A percentile compares a stretch with the other conserved stretches of the same genome.
Evolutionary conservation across 257 asterid genomes (phyloP).

Genomic region (Penstemon davidsonii): DNA sequence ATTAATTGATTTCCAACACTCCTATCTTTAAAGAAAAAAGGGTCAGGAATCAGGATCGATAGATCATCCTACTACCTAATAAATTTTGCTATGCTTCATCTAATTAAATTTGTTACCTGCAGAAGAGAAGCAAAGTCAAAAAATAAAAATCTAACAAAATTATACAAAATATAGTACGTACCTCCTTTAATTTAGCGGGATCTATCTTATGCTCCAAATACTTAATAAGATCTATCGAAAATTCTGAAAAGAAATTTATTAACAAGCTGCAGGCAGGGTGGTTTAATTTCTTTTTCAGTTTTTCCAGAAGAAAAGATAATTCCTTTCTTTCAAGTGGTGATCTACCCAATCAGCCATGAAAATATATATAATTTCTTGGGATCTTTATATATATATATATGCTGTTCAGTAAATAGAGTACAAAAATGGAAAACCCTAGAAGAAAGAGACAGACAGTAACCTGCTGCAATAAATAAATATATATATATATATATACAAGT

Average conservation of each 20-base stretch:
- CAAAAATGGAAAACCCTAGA: slow-evolving; percentile 49
- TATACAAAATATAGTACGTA: slow-evolving; percentile 4
- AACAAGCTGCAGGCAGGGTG: slow-evolving; percentile 9
- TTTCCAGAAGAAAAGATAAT: background rate
- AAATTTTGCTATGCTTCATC: slow-evolving; percentile 9
- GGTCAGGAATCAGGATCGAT: background rate
- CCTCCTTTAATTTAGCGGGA: slow-evolving; percentile 22
- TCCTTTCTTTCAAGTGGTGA: background rate
- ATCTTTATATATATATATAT: background rate
- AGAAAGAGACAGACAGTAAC: slow-evolving; percentile 25
- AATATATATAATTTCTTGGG: background rate
- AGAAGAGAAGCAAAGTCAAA: slow-evolving; percentile 21
- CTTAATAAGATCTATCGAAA: slow-evolving; percentile 1
- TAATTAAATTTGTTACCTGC: slow-evolving; percentile 20
- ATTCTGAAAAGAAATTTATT: background rate
- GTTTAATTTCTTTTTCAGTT: slow-evolving; percentile 26
- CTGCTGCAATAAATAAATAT: background rate
- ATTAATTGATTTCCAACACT: background rate
- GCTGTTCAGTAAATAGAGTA: background rate
- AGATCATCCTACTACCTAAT: slow-evolving; percentile 21
- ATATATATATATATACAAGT: slow-evolving; percentile 5
- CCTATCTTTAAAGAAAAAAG: background rate
- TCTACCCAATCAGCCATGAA: slow-evolving; percentile 22
- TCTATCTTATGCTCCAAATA: slow-evolving; percentile 3
- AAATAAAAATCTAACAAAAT: background rate